Evolutionary conservation across 345 rosid species (phyloP).

Genomic region (Heritiera fomes): DNA sequence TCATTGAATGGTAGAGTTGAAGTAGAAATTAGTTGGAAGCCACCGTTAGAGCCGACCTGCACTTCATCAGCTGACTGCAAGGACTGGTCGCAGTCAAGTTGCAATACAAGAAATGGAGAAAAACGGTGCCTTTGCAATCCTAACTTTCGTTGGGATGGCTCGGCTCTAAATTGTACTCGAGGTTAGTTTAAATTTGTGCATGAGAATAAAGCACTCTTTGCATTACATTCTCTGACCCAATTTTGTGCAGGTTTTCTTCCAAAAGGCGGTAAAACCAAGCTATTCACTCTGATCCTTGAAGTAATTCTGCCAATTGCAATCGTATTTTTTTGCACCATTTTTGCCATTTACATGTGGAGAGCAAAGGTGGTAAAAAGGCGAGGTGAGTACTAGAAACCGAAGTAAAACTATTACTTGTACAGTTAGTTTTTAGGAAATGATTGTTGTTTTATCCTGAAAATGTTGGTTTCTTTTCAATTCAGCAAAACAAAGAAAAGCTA

Average conservation of each 20-base stretch:
- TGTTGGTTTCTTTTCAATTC: not conserved
- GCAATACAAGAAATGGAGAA: not conserved
- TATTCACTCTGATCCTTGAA: constrained; percentile 20
- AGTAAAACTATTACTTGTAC: not conserved
- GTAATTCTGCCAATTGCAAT: constrained; percentile 9
- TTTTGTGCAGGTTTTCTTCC: not conserved
- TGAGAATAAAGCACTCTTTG: not conserved
- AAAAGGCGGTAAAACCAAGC: not conserved
- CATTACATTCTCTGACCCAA: not conserved
- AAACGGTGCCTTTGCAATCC: constrained; percentile 22
- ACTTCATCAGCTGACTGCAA: constrained; percentile 19
- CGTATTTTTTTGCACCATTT: constrained; percentile 1
- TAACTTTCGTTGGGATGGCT: constrained; percentile 5
- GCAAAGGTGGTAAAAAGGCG: constrained; percentile 1
- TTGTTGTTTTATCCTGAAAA: not conserved
- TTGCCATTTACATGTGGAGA: constrained; percentile 18
- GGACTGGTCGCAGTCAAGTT: constrained; percentile 22
- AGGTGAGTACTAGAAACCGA: constrained; percentile 22
- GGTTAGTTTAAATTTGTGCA: not conserved
- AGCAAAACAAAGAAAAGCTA: constrained; percentile 13
- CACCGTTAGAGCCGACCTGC: constrained; percentile 14
- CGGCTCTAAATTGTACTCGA: not conserved
- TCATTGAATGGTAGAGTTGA: not conserved
- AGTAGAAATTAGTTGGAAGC: constrained; percentile 18
- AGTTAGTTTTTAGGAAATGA: not conserved